A percentile compares a stretch with the other conserved stretches of the same genome.
phyloP scores from a whole-genome alignment of 495 filamentous ascomycete genomes.

The Xylaria castorea region DNA sequence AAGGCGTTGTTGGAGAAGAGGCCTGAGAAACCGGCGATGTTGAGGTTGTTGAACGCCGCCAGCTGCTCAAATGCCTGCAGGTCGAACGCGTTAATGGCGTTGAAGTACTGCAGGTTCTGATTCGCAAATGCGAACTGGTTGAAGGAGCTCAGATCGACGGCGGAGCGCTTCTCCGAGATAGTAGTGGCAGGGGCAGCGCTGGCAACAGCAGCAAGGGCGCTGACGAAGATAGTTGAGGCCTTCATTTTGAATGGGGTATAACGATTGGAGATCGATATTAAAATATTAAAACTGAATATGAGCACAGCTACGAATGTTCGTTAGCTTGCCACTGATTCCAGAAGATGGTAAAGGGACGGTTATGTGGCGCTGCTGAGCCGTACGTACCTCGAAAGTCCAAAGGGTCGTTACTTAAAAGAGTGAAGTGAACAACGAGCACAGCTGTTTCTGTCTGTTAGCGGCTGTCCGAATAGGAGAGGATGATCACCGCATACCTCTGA shows the following conservation, averaged over 20 bases:
- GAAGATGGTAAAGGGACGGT: not conserved
- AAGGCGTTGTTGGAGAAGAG: conserved; percentile 48
- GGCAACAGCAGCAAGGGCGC: conserved; percentile 49
- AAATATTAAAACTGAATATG: conserved; percentile 48
- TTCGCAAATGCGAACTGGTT: conserved; percentile 51
- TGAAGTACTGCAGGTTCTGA: conserved; percentile 55
- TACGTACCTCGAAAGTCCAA: conserved; percentile 52
- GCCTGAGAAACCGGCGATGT: conserved; percentile 46
- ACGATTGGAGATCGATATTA: conserved; percentile 42
- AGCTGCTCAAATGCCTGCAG: conserved; percentile 49
- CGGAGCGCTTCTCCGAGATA: conserved; percentile 38
- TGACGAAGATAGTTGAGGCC: conserved; percentile 48
- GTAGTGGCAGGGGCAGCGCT: conserved; percentile 43
- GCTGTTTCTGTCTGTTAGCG: conserved; percentile 44
- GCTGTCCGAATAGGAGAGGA: conserved; percentile 1
- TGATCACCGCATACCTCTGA: conserved; percentile 49
- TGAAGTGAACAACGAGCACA: conserved; percentile 60
- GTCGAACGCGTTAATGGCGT: conserved; percentile 53
- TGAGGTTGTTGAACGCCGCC: conserved; percentile 50
- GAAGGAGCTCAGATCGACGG: conserved; percentile 46
- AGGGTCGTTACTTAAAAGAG: conserved; percentile 48
- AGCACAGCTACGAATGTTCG: conserved; percentile 50
- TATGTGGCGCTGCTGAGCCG: not conserved
- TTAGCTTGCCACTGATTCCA: conserved; percentile 31
- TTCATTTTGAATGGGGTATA: conserved; percentile 51